Base-by-base conservation (phyloP, 2,329 filamentous ascomycete genomes). In the Fusarium dlaminii region DNA sequence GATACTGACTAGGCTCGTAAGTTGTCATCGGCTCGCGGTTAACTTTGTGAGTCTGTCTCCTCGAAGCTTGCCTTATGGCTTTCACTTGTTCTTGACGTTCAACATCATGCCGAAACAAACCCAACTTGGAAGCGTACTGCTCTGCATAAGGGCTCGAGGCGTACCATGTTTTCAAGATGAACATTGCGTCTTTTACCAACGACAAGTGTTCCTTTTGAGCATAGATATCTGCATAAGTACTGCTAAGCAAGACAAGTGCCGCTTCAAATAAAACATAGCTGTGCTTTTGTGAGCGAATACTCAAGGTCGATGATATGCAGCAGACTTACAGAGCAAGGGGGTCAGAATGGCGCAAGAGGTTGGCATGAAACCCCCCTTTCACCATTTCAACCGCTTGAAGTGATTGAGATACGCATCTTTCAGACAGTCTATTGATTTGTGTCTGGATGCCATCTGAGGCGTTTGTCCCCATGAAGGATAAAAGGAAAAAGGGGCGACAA, bases 401-500 rank as follows among this genome's bases (percentile, higher is more conserved):
- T 30, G 72, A 74, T n/a, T 59, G 45, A 22, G 59, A 65, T 22
- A 74, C 71, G 17, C 72, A 74, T 17, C 85, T 84, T 63, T 87
- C 84, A 11, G 86, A 87, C 63, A 88, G 86, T 45, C 80, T 84
- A 37, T 86, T 83, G 78, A 87, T 83, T 36, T 79, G 81, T 34
- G 80, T 43, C 17, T 63, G 48, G 11, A 54, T 43, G 7, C 27
- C 51, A 8, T 63, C 63, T 5, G 56, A 46, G 12, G 52, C 59
- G 17, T 54, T 54, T 24, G 17, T n/a, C 69, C 82, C 81, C 63
- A 84, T 89, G 45, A 91, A 83, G 18, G 90, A 84, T 65, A 87
- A 88, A 20, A 92, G 81, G 66, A 92, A 90, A 78, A 92, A 92
- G 0, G 91, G 90, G 34, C 91, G 84, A 3, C 89, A 91, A 3